These are phyloP conservation scores for Puccinia brachypodii DNA, from an alignment of 1,284 basidiomycete genomes.

Conservation along the genomic window DNA sequence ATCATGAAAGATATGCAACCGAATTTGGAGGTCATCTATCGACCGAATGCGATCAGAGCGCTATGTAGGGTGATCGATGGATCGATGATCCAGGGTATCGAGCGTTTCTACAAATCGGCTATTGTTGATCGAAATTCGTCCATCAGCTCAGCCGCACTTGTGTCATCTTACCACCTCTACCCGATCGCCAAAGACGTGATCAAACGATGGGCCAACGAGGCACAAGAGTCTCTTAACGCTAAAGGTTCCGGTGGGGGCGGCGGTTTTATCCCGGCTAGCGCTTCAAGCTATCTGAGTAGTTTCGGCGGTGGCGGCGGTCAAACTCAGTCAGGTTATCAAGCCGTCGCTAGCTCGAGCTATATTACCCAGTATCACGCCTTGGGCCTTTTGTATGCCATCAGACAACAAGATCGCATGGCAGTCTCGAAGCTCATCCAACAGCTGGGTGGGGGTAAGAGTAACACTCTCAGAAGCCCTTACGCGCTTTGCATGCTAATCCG, in stretches of 20 bases:
- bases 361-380: conserved; percentile 98
- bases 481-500: conserved; percentile 99
- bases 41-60: conserved; percentile 95
- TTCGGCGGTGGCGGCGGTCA: conserved; percentile 58
- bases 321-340: conserved; percentile 65
- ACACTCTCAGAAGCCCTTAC: conserved; percentile 88
- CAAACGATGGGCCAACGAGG: conserved; percentile 97
- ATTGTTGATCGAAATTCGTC: conserved; percentile 96
- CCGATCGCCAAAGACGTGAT: conserved; percentile 90
- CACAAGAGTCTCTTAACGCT: conserved; percentile 89
- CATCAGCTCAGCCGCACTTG: conserved; percentile 91
- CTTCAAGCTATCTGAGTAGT: conserved; percentile 66
- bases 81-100: conserved; percentile 96
- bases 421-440: conserved; percentile 99
- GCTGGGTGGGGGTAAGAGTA: conserved; percentile 73
- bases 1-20: conserved; percentile 99
- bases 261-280: conserved; percentile 61
- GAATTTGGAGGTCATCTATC: conserved; percentile 97
- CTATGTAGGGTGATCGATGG: conserved; percentile 96
- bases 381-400: conserved; percentile 88
- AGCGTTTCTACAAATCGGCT: conserved; percentile 98
- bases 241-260: conserved; percentile 60
- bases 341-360: conserved; percentile 80
- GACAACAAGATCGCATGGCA: conserved; percentile 97
- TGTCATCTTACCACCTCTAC: conserved; percentile 96